Evolutionary conservation across 805 yeast species (phyloP).

Genomic region (Saccharomycopsis guyanensis): DNA sequence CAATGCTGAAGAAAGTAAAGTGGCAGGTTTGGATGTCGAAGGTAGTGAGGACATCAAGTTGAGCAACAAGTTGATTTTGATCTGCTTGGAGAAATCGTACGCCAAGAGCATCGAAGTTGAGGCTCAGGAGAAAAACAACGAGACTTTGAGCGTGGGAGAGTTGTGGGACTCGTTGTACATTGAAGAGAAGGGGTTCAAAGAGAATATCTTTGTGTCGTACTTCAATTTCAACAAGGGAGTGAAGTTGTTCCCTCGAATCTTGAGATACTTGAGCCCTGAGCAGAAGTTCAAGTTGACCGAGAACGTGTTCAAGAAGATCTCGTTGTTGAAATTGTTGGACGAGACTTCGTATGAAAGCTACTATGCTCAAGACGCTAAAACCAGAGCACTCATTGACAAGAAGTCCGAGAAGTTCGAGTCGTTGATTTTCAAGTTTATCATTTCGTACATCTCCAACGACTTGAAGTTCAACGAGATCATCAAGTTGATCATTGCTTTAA

Average conservation of each 20-base stretch:
- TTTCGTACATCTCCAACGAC: slow-evolving; percentile 69
- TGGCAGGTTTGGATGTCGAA: slow-evolving; percentile 25
- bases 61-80: slow-evolving; percentile 47
- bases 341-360: slow-evolving; percentile 74
- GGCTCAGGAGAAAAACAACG: slow-evolving; percentile 56
- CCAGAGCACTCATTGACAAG: slow-evolving; percentile 41
- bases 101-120: slow-evolving; percentile 73
- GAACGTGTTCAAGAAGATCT: slow-evolving; percentile 70
- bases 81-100: slow-evolving; percentile 71
- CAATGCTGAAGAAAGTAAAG: slow-evolving; percentile 22
- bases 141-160: slow-evolving; percentile 36
- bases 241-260: slow-evolving; percentile 81
- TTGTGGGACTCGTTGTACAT: slow-evolving; percentile 78
- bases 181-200: slow-evolving; percentile 33
- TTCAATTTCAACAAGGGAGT: slow-evolving; percentile 81
- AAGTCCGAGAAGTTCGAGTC: slow-evolving; percentile 72
- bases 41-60: slow-evolving; percentile 20
- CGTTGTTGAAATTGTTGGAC: slow-evolving; percentile 67
- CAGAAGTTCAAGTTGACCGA: slow-evolving; percentile 73
- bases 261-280: slow-evolving; percentile 70
- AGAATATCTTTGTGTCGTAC: slow-evolving; percentile 77
- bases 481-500: slow-evolving; percentile 61
- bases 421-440: slow-evolving; percentile 76
- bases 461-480: slow-evolving; percentile 73
- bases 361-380: slow-evolving; percentile 36